phyloP scores from a whole-genome alignment of 225 moss, liverwort and hornwort species.

The Thuidium tamariscinum region DNA sequence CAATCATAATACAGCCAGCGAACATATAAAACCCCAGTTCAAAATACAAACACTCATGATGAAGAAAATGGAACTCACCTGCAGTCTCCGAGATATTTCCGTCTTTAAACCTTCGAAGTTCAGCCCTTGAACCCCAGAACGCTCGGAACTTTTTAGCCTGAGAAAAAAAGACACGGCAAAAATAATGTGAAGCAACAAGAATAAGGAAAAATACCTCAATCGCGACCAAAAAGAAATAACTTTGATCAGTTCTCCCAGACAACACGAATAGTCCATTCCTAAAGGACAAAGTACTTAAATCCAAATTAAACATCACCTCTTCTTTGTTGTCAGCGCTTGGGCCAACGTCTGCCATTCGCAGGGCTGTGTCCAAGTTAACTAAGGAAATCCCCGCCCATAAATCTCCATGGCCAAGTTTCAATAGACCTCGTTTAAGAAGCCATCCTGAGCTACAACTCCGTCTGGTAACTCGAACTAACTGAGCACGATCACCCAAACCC shows the following conservation, averaged over 20 bases:
- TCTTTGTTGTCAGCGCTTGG: constrained; percentile 83
- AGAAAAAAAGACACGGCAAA: neutral
- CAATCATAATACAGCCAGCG: neutral
- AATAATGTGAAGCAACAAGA: neutral
- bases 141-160: constrained; percentile 74
- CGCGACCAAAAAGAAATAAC: neutral
- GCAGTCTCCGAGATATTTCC: constrained; percentile 91
- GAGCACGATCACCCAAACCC: constrained; percentile 68
- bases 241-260: neutral
- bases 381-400: constrained; percentile 57
- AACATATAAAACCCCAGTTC: neutral
- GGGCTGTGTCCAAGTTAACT: constrained; percentile 49
- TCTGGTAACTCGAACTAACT: constrained; percentile 46
- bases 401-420: constrained; percentile 23
- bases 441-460: constrained; percentile 47
- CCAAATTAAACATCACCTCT: constrained; percentile 34
- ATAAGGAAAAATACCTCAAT: neutral
- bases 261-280: neutral
- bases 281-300: neutral
- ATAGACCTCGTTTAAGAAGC: constrained; percentile 40
- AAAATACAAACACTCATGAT: neutral
- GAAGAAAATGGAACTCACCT: constrained; percentile 21
- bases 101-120: constrained; percentile 87
- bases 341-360: constrained; percentile 88
- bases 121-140: constrained; percentile 87